These are phyloP conservation scores for Cyberlindnera samutprakarnensis DNA, from an alignment of 805 yeast species.

Conservation along the genomic window DNA sequence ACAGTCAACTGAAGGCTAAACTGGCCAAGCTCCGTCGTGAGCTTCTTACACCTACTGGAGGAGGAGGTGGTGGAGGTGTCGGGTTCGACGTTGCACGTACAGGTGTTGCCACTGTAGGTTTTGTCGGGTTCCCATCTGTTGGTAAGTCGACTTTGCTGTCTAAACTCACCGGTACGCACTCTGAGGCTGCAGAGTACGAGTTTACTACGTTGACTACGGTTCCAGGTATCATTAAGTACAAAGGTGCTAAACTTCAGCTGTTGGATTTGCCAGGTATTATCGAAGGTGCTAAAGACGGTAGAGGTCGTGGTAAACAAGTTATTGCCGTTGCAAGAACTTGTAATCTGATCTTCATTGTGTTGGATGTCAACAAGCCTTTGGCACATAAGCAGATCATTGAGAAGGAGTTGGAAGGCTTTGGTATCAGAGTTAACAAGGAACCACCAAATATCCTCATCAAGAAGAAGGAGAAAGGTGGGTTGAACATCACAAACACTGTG, in stretches of 20 bases:
- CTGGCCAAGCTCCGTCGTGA: slow-evolving; percentile 93
- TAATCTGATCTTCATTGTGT: slow-evolving; percentile 82
- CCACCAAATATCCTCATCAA: slow-evolving; percentile 91
- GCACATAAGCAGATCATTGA: slow-evolving; percentile 93
- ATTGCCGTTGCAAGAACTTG: slow-evolving; percentile 99
- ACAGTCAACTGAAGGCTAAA: slow-evolving; percentile 87
- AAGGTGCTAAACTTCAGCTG: slow-evolving; percentile 98
- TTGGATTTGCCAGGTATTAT: slow-evolving; percentile 85
- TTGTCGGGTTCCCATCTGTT: slow-evolving; percentile 97
- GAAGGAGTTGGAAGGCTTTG: slow-evolving; percentile 94
- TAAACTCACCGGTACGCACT: slow-evolving; percentile 89
- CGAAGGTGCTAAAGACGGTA: slow-evolving; percentile 88
- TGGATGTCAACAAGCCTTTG: slow-evolving; percentile 94
- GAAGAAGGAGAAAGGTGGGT: slow-evolving; percentile 94
- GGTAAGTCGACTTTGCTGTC: slow-evolving; percentile 76
- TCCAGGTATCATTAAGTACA: slow-evolving; percentile 91
- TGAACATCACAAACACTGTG: slow-evolving; percentile 87
- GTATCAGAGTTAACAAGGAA: slow-evolving; percentile 83
- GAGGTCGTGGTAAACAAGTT: slow-evolving; percentile 92
- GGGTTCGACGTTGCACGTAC: slow-evolving; percentile 99
- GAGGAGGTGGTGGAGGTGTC: slow-evolving; percentile 88
- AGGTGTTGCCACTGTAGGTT: slow-evolving; percentile 96
- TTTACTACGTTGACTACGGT: slow-evolving; percentile 97
- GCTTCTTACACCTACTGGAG: slow-evolving; percentile 60
- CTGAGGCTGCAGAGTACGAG: slow-evolving; percentile 97